Evolutionary conservation across 164 flowering plant species (phyloP).

Genomic region (Platanus orientalis): DNA sequence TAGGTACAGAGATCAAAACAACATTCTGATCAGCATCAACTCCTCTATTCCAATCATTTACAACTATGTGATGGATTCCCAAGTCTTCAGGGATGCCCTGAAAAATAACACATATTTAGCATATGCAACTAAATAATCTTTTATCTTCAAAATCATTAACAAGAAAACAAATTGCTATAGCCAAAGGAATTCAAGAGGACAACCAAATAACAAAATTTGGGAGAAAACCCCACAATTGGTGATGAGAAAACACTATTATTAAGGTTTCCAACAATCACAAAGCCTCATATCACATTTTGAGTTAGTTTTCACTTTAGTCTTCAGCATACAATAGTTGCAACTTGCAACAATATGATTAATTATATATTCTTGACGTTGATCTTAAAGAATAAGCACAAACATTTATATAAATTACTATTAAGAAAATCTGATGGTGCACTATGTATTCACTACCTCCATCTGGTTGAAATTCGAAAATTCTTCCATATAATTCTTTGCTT

Average conservation of each 20-base stretch:
- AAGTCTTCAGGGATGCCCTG: slow-evolving; percentile 73
- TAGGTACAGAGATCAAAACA: slow-evolving; percentile 88
- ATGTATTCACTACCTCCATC: too few relatives aligned
- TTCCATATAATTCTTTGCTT: too few relatives aligned
- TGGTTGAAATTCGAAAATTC: too few relatives aligned
- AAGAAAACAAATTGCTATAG: background rate
- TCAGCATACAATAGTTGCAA: background rate
- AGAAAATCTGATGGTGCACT: too few relatives aligned
- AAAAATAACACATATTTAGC: slow-evolving; percentile 1
- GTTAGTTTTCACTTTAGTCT: background rate
- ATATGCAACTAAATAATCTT: background rate
- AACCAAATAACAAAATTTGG: background rate
- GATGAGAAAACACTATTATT: background rate
- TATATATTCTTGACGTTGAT: background rate
- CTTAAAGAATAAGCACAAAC: background rate
- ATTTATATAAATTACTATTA: too few relatives aligned
- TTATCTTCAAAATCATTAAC: background rate
- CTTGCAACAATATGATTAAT: background rate
- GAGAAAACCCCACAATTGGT: background rate
- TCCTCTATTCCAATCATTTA: slow-evolving; percentile 90
- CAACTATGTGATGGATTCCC: slow-evolving; percentile 94
- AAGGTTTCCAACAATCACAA: background rate
- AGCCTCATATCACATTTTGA: background rate
- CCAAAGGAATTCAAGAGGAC: background rate
- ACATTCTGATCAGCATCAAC: slow-evolving; percentile 98